Evolutionary conservation across 2,329 filamentous ascomycete genomes (phyloP).

Genomic region (Neofusicoccum kwambonambiense): DNA sequence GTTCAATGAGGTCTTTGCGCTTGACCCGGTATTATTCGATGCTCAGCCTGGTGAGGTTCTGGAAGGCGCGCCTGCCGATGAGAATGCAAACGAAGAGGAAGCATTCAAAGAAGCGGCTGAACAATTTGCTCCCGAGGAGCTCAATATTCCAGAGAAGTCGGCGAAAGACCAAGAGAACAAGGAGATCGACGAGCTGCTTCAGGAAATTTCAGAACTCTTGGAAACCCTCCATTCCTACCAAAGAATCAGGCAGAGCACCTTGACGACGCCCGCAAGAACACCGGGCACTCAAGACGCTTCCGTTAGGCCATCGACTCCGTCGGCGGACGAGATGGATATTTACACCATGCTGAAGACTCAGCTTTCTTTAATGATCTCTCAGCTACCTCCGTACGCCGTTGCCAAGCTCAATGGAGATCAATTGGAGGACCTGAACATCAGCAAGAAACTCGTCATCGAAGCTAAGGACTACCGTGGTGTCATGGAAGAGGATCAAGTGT

Average conservation of each 20-base stretch:
- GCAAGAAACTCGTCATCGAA: slow-evolving; percentile 72
- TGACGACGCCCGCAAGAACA: slow-evolving; percentile 43
- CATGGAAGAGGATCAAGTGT: slow-evolving; percentile 76
- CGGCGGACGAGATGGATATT: slow-evolving; percentile 55
- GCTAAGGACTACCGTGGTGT: slow-evolving; percentile 72
- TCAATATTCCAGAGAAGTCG: slow-evolving; percentile 24
- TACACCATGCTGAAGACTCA: slow-evolving; percentile 77
- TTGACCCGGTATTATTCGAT: slow-evolving; percentile 44
- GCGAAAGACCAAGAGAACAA: slow-evolving; percentile 41
- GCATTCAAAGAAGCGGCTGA: slow-evolving; percentile 39
- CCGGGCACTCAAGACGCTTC: slow-evolving; percentile 6
- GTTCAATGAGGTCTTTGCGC: slow-evolving; percentile 64
- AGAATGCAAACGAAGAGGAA: slow-evolving; percentile 35
- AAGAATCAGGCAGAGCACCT: slow-evolving; percentile 70
- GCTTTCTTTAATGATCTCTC: slow-evolving; percentile 69
- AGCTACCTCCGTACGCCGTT: slow-evolving; percentile 79
- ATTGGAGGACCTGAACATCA: slow-evolving; percentile 78
- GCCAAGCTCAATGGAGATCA: slow-evolving; percentile 84
- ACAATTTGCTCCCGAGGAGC: slow-evolving; percentile 33
- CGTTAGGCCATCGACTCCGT: slow-evolving; percentile 59
- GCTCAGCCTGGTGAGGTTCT: slow-evolving; percentile 19
- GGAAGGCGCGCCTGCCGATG: slow-evolving; percentile 30
- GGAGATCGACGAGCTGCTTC: slow-evolving; percentile 66
- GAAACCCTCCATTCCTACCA: slow-evolving; percentile 77
- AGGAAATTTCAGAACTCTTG: slow-evolving; percentile 72